Evolutionary conservation across 1,139 yeast genomes (phyloP), one percentile per base, ranked within the genome.

Genomic region (Casaregolazyma lundiana): DNA sequence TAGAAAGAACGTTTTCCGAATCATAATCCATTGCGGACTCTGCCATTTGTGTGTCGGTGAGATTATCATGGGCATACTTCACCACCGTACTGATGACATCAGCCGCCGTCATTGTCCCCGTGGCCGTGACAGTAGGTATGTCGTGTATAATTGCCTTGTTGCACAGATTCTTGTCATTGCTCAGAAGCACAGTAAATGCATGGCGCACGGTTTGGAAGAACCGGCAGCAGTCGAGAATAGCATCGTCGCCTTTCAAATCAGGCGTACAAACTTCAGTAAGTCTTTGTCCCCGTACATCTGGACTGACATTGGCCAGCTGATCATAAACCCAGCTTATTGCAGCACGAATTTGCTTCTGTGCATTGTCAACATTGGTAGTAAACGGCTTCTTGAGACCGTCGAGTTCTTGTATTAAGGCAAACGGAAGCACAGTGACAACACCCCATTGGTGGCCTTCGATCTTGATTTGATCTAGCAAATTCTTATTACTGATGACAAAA

Each of bases 161-260:
- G 62, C 96, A 87, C 17, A 90, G 69, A 60, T 89, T 89, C 55
- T 81, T 83, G 62, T 90, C 97, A 62, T 89, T 85, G 0, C 96
- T 83, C 45, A 88, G 64, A 4, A 88, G 75, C 4, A 83, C 83
- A 43, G 87, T 60, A 43, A 67, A 38, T 73, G 68, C 15, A 51
- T 11, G 72, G 20, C 62, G 63, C 50, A 46, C 62, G 18, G 71
- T 64, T 51, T 76, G 72, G 50, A 81, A 80, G 59, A 75, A 89
- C 22, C 84, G 58, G 57, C 95, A 84, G 61, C 96, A 88, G 64
- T 90, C 97, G 32, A 89, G 65, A 51, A 90, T 89, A 0, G 95
- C 76, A 57, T 89, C 95, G 62, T 90, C 97, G 48, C 85, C 83
- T 0, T 51, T 52, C 1, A 80, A 62, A 5, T 60, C 44, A 44